Evolutionary conservation across 2,329 filamentous ascomycete species (phyloP).

Genomic region (Aspergillus felis): DNA sequence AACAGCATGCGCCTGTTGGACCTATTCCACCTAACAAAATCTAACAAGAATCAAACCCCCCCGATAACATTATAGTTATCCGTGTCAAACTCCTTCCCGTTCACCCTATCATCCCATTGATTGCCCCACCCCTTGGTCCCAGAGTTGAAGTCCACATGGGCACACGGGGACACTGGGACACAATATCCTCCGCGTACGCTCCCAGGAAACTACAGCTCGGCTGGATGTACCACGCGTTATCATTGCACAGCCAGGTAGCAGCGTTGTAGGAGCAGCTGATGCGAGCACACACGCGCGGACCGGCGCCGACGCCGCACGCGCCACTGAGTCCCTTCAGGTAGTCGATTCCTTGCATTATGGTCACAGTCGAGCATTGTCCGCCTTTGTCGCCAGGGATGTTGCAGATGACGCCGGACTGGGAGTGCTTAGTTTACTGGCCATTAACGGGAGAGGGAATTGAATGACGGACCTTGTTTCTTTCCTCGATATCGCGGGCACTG

Average conservation of each 20-base stretch:
- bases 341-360: background rate
- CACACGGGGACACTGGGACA: background rate
- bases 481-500: too few relatives aligned
- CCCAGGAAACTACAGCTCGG: background rate
- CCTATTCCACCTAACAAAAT: too few relatives aligned
- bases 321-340: background rate
- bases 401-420: too few relatives aligned
- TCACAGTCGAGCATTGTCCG: too few relatives aligned
- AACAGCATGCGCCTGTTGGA: too few relatives aligned
- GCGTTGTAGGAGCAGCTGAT: constrained; percentile 2
- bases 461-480: too few relatives aligned
- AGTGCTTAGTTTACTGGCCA: too few relatives aligned
- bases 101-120: background rate
- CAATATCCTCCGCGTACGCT: background rate
- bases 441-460: too few relatives aligned
- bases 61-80: background rate
- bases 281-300: background rate
- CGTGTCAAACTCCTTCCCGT: constrained; percentile 1
- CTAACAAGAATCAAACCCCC: background rate
- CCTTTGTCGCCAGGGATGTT: too few relatives aligned
- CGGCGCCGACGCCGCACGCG: background rate
- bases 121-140: too few relatives aligned
- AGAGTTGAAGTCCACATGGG: too few relatives aligned
- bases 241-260: background rate
- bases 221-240: background rate